Conservation (phyloP, 371 early-diverging fungal genomes). For the Actinomortierella wolfii region DNA sequence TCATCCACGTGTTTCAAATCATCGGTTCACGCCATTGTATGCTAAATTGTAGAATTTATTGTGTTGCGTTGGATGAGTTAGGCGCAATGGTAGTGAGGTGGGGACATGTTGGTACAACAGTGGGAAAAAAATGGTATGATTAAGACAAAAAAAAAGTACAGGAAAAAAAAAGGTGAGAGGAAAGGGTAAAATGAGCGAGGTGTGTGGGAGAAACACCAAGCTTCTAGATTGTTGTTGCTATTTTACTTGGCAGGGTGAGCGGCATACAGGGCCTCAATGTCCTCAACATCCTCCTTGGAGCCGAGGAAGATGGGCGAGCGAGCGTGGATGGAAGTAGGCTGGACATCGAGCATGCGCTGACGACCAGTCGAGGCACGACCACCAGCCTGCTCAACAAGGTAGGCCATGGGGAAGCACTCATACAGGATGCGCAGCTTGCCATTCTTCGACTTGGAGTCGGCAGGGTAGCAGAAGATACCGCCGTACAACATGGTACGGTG, state of each 20-base stretch:
- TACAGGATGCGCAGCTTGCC: slow-evolving; percentile 96
- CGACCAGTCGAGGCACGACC: slow-evolving; percentile 91
- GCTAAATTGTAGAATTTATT: too few species aligned
- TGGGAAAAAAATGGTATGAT: too few species aligned
- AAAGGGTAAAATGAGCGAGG: not conserved
- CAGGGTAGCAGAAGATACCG: slow-evolving; percentile 87
- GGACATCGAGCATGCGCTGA: slow-evolving; percentile 82
- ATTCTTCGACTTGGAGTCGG: slow-evolving; percentile 85
- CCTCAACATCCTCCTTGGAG: slow-evolving; percentile 87
- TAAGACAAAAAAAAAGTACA: not conserved
- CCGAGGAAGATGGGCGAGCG: slow-evolving; percentile 95
- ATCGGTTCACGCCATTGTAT: too few species aligned
- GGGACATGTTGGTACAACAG: too few species aligned
- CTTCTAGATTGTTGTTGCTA: not conserved
- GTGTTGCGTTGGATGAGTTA: too few species aligned
- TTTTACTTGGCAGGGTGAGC: slow-evolving; percentile 13
- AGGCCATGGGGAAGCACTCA: slow-evolving; percentile 98
- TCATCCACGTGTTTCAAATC: too few species aligned
- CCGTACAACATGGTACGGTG: slow-evolving; percentile 97
- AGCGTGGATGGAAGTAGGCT: slow-evolving; percentile 89
- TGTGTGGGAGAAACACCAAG: not conserved
- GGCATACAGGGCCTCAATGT: slow-evolving; percentile 66
- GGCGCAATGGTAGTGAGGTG: too few species aligned
- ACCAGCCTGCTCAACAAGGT: slow-evolving; percentile 94
- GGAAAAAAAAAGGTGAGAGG: not conserved